These are phyloP conservation scores for Erigeron canadensis DNA, from an alignment of 129 eudicot genomes.

Conservation along the genomic window DNA sequence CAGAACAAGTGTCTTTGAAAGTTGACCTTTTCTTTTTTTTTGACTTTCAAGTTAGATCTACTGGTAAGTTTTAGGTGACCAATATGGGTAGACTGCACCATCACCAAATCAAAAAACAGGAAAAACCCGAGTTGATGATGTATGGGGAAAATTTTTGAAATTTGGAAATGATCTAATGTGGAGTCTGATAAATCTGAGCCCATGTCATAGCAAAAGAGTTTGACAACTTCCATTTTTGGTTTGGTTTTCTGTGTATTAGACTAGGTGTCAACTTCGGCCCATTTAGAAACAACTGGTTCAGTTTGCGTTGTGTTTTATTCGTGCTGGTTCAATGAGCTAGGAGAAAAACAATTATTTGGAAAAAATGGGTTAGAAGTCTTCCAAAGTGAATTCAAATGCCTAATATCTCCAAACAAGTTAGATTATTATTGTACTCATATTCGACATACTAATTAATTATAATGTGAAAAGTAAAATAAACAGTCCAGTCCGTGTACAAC, in stretches of 20 bases:
- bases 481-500: background rate
- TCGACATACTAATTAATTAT: background rate
- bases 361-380: background rate
- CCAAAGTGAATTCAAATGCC: background rate
- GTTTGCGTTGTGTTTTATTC: background rate
- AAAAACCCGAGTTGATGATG: background rate
- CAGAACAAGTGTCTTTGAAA: constrained; percentile 17
- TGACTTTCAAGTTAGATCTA: constrained; percentile 28
- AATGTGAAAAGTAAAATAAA: background rate
- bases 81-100: background rate
- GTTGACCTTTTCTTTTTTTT: constrained; percentile 17
- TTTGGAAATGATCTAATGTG: background rate
- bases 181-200: background rate
- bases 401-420: background rate
- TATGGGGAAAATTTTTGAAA: too few species aligned
- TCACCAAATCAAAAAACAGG: background rate
- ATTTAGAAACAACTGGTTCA: too few species aligned
- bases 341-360: background rate
- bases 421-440: background rate
- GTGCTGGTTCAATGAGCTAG: background rate
- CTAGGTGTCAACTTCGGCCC: too few species aligned
- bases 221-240: background rate
- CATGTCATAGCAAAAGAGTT: background rate
- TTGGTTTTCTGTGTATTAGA: too few species aligned
- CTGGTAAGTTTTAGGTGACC: constrained; percentile 29